Percentiles rank a stretch among this genome's conserved stretches.
Evolutionary conservation across 352 stramenopile species (phyloP).

Genomic region (Halophytophthora batemanensis): DNA sequence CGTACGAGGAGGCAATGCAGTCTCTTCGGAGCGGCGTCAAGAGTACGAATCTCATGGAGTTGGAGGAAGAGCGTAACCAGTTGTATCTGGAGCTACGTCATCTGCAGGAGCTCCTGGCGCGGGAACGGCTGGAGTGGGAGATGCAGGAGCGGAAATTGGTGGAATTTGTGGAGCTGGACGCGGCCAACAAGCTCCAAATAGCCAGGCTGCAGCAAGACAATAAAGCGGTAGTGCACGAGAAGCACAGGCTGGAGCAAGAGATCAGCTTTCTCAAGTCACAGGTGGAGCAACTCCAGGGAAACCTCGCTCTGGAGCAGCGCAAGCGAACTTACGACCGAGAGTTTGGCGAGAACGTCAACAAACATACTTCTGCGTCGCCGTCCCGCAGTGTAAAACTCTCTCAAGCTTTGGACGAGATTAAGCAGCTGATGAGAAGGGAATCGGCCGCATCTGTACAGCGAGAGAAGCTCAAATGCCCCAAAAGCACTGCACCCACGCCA

Average conservation of each 20-base stretch:
- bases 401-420: constrained; percentile 41
- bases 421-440: constrained; percentile 27
- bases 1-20: constrained; percentile 65
- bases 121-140: constrained; percentile 28
- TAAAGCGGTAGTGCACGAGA: constrained; percentile 34
- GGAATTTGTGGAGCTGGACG: constrained; percentile 28
- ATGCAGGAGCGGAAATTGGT: constrained; percentile 24
- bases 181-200: constrained; percentile 29
- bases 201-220: constrained; percentile 37
- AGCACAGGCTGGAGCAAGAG: constrained; percentile 50
- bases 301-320: constrained; percentile 40
- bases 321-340: constrained; percentile 55
- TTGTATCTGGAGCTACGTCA: constrained; percentile 40
- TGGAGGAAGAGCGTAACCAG: constrained; percentile 57
- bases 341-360: constrained; percentile 20
- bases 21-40: constrained; percentile 43
- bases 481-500: background rate
- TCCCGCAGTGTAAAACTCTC: constrained; percentile 22
- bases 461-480: constrained; percentile 32
- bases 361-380: constrained; percentile 14
- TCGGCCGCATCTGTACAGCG: constrained; percentile 24
- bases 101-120: constrained; percentile 26
- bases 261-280: constrained; percentile 29
- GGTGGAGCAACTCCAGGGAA: constrained; percentile 41
- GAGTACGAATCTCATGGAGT: constrained; percentile 50